A percentile compares a stretch with the other conserved stretches of the same genome.
Evolutionary conservation across 73 alveolate species (phyloP).

Genomic region (Paramecium primaurelia): DNA sequence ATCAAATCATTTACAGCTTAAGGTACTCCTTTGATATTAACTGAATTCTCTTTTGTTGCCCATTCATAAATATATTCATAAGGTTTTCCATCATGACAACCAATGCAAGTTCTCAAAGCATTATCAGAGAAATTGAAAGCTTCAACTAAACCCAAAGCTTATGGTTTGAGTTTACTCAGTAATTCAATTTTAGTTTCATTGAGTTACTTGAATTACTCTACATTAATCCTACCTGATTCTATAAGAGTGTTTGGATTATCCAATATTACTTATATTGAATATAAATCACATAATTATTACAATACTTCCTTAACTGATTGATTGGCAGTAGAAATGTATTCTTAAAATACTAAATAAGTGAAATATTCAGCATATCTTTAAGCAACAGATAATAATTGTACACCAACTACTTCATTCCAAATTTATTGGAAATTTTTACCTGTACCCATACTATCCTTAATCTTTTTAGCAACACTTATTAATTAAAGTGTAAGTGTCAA

Average conservation of each 20-base stretch:
- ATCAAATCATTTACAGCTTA: not conserved
- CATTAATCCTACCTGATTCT: not conserved
- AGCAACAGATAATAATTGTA: not conserved
- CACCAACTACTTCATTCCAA: not conserved
- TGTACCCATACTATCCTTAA: not conserved
- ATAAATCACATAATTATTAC: not conserved
- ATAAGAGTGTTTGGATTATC: slow-evolving; percentile 22
- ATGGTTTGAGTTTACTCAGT: not conserved
- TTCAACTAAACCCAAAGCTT: slow-evolving; percentile 33
- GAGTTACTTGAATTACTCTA: not conserved
- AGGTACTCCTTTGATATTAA: not conserved
- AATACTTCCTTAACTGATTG: not conserved
- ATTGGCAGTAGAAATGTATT: not conserved
- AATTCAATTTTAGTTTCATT: not conserved
- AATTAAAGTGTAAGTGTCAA: not conserved
- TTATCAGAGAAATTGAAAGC: not conserved
- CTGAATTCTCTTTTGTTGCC: slow-evolving; percentile 29
- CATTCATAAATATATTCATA: slow-evolving; percentile 34
- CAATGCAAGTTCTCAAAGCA: not conserved
- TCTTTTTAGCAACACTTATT: not conserved
- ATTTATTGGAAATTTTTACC: not conserved
- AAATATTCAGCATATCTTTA: slow-evolving; percentile 28
- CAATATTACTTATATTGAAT: not conserved
- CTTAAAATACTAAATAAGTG: not conserved
- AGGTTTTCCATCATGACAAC: slow-evolving; percentile 32